Base-by-base conservation (phyloP, 176 grass and related monocot species). In the Pontederia paniculata region DNA sequence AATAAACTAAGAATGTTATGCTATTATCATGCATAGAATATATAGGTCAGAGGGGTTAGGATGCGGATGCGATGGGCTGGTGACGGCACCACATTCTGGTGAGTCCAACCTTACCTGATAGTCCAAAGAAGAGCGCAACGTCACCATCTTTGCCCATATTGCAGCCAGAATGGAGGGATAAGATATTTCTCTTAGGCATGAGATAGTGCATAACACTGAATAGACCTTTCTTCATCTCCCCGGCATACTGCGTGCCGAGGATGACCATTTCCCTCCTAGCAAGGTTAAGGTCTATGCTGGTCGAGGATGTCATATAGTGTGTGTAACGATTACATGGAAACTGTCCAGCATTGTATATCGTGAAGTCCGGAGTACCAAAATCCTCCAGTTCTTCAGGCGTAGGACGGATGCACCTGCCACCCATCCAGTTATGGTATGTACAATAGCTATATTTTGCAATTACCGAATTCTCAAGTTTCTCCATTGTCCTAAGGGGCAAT, bases 191-290 rank as follows among this genome's bases (percentile, higher is more conserved):
- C 60, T 82, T 91, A 74, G 93, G 93, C 93, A 98, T 98, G 74
- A 98, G 93, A 80, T 98, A 98, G 83, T 98, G 93, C 93, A 98
- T 98, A 74, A 98, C 72, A 46, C 93, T 70, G 81, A 98, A 98
- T 45, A 98, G 83, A 1, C 93, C 93, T 74, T 98, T 98, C 87
- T 98, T 98, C 93, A 98, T 98, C 87, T 98, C 93, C 57, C 93
- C 93, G 22, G 93, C 93, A 73, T 98, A 98, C 74, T 98, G 93
- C 60, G 93, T 98, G 69, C 93, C 93, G 9, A 98, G 88, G 80
- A 98, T 98, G 25, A 98, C 93, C 93, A 98, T 98, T 82, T 98
- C 93, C 78, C 75, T 88, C 80, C 93, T 75, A 17, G 83, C 83
- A 57, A 98, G 83, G 64, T 88, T 91, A 77, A 98, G 78, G 72